These are phyloP conservation scores for Tuctoria greenei DNA, from an alignment of 176 grass and related monocot genomes.

Conservation along the genomic window DNA sequence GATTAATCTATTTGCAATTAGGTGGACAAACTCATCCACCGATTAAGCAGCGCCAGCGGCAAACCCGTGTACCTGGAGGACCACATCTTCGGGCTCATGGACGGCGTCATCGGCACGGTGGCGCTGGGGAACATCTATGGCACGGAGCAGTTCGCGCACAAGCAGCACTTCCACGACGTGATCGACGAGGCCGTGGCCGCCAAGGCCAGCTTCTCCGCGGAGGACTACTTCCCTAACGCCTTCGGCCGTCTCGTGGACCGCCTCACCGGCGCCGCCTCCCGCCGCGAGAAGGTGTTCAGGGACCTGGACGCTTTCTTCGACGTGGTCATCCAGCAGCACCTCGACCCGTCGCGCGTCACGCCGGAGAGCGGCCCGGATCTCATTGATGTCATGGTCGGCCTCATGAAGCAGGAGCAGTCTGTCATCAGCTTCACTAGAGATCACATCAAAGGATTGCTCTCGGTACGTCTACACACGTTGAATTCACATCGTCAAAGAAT, in stretches of 20 bases:
- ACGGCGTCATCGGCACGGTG: constrained; percentile 41
- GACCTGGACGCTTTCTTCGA: constrained; percentile 42
- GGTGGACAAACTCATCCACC: neutral
- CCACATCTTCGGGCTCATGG: constrained; percentile 29
- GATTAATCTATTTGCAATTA: neutral
- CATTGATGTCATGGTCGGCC: constrained; percentile 29
- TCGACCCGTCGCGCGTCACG: neutral
- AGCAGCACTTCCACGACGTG: constrained; percentile 28
- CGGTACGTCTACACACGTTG: neutral
- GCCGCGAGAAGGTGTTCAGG: constrained; percentile 25
- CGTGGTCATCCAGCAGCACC: constrained; percentile 29
- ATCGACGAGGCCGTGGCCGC: constrained; percentile 30
- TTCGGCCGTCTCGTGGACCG: neutral
- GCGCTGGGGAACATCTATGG: constrained; percentile 44
- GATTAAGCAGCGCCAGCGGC: neutral
- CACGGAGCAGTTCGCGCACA: constrained; percentile 6
- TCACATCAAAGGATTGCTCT: constrained; percentile 30
- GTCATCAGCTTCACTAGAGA: constrained; percentile 24
- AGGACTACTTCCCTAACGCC: constrained; percentile 38
- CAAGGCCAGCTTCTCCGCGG: constrained; percentile 21
- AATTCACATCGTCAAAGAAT: no score
- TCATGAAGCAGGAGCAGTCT: neutral
- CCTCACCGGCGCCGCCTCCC: constrained; percentile 11
- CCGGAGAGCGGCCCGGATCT: constrained; percentile 2
- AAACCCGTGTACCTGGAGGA: neutral